These are phyloP conservation scores for Cyclostephanos tholiformis DNA, from an alignment of 108 stramenopile species.

Conservation along the genomic window DNA sequence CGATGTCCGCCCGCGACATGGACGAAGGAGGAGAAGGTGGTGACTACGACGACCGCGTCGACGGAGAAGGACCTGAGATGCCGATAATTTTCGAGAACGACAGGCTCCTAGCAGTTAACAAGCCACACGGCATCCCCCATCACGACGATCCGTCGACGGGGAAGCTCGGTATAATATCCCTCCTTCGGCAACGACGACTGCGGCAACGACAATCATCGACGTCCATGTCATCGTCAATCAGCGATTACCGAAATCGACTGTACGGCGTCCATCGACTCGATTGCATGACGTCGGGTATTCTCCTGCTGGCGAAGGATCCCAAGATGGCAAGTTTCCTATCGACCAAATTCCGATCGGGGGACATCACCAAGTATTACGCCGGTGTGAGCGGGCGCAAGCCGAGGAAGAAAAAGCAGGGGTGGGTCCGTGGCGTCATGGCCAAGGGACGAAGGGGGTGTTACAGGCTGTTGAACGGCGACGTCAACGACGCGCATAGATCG, in stretches of 20 bases:
- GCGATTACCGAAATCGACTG: constrained; percentile 48
- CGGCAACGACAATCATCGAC: constrained; percentile 22
- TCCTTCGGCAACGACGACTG: constrained; percentile 43
- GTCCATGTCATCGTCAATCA: constrained; percentile 9
- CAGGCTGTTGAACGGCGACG: constrained; percentile 54
- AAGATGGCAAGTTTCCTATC: constrained; percentile 52
- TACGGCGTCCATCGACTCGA: constrained; percentile 87
- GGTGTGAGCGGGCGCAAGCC: constrained; percentile 73
- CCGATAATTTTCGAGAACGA: constrained; percentile 69
- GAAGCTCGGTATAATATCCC: constrained; percentile 52
- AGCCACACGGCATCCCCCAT: constrained; percentile 70
- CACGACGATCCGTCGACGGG: constrained; percentile 54
- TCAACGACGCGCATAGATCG: background rate
- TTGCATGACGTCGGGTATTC: constrained; percentile 76
- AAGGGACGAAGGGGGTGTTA: constrained; percentile 73
- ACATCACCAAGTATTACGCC: constrained; percentile 58
- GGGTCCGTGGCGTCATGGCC: constrained; percentile 72
- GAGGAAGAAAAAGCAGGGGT: constrained; percentile 77
- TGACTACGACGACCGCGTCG: constrained; percentile 1
- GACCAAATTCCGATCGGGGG: constrained; percentile 35
- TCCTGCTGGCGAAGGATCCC: constrained; percentile 73
- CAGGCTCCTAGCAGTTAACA: constrained; percentile 62
- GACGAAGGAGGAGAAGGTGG: no score
- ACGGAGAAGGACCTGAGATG: no score
- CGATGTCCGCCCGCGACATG: background rate